Base-by-base conservation (phyloP, 257 asterid genomes). In the Primulina huaijiensis region DNA sequence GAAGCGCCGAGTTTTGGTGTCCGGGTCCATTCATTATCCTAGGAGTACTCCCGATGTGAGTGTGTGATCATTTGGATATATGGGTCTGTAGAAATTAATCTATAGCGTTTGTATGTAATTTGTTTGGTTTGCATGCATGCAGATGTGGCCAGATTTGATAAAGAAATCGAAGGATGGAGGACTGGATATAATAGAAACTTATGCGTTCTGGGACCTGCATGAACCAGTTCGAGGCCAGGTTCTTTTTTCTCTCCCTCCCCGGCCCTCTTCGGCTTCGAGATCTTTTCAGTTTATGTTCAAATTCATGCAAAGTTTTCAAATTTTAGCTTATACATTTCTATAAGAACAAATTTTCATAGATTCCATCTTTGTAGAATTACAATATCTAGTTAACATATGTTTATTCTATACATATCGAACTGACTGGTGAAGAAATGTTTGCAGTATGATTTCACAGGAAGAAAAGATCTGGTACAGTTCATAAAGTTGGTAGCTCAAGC, bases 81-180 rank as follows among this genome's bases (percentile, higher is more conserved):
- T 11, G 53, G 16, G n/a, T 37, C 12, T 8, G 53, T 43, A 2
- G 53, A 43, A 43, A 12, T 43, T 43, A 38, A 9, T 38, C 8
- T 10, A 2, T 43, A 43, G 5, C 12, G 53, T 11, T 11, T 10
- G 53, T 2, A 21, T 20, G 37, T 38, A 25, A 21, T 61, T 27
- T 71, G 38, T 34, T 34, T 34, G 10, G 8, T 30, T 8, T 50
- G 11, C 40, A 20, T 64, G 64, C 58, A 30, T 59, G 78, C 77
- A 84, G 89, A 84, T 84, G 89, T 84, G 89, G 89, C 80, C 85
- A 17, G 84, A 81, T 67, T 73, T 84, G 33, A 81, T 84, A 56
- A 81, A 84, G 74, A 81, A 81, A 68, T 72, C 86, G 2, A 84
- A 84, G 74, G 83, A 79, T 16, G 89, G 89, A 75, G 89, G 89